These are phyloP conservation scores for grape (Vitis vinifera) DNA, from an alignment of 164 flowering plant species.

Conservation along the genomic window ASM3070453v1 NC_081819.1:23010001-23010500, in stretches of 20 bases:
- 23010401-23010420: background rate
- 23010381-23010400: background rate
- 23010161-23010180: conserved; percentile 88
- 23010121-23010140: conserved; percentile 51
- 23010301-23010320: background rate
- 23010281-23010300: background rate
- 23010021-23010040: background rate
- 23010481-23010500: too few relatives aligned
- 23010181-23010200: conserved; percentile 40
- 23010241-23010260: too few relatives aligned
- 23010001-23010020: background rate
- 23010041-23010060: background rate
- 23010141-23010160: conserved; percentile 88
- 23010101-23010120: conserved; percentile 94
- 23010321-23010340: background rate
- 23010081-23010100: conserved; percentile 85
- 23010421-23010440: background rate
- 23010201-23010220: conserved; percentile 1
- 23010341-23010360: background rate
- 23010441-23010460: background rate
- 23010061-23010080: conserved; percentile 88
- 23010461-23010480: too few relatives aligned
- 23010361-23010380: background rate
- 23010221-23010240: background rate
- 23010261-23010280: background rate